Evolutionary conservation across 768 basidiomycete species (phyloP).

Genomic region (Phylloporus sp.): DNA sequence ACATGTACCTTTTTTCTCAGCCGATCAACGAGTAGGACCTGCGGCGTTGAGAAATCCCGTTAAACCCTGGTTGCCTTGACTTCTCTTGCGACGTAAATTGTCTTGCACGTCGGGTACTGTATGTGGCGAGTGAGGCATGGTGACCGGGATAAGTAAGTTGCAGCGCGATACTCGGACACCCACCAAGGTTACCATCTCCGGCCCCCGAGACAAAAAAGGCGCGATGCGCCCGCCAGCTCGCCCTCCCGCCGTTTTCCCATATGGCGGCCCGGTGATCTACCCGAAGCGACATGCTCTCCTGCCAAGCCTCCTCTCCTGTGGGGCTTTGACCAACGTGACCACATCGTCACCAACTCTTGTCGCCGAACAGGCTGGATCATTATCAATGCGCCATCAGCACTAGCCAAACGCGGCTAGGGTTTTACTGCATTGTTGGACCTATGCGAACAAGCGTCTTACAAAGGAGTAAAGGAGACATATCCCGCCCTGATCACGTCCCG

Average conservation of each 20-base stretch:
- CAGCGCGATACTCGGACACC: not conserved
- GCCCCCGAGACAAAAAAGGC: too few relatives aligned
- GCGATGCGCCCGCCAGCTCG: too few relatives aligned
- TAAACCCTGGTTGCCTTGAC: constrained; percentile 9
- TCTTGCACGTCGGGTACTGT: constrained; percentile 4
- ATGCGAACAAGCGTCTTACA: not conserved
- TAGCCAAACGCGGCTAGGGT: not conserved
- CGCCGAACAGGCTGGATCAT: not conserved
- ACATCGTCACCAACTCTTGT: not conserved
- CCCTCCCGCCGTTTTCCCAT: not conserved
- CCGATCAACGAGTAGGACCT: not conserved
- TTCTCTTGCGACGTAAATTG: constrained; percentile 11
- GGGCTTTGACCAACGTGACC: not conserved
- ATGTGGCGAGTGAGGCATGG: not conserved
- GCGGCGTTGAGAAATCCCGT: not conserved
- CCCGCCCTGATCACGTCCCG: not conserved
- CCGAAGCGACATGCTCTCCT: not conserved
- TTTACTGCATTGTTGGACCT: not conserved
- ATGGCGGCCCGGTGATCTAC: too few relatives aligned
- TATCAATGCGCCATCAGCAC: not conserved
- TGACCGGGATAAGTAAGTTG: constrained; percentile 7
- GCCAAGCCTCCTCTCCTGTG: too few relatives aligned
- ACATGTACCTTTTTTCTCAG: not conserved
- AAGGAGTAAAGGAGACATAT: not conserved
- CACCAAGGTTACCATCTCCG: too few relatives aligned